Conservation (phyloP, 768 basidiomycete species). For the Trametes villosa region DNA sequence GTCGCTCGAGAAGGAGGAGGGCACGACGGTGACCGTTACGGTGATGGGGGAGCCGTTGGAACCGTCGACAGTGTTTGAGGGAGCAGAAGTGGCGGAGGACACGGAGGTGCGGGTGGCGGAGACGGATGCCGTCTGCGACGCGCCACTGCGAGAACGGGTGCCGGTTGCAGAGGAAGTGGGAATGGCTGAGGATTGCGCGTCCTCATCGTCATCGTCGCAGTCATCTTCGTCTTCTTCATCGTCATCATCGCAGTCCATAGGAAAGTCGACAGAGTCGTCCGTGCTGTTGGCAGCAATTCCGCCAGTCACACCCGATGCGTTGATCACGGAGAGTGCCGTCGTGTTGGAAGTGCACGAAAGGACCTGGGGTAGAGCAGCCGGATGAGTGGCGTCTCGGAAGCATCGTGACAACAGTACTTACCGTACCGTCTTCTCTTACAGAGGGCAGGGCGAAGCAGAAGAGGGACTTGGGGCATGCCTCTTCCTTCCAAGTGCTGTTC, state of each 20-base stretch:
- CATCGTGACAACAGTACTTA: conserved; percentile 33
- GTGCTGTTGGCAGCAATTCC: conserved; percentile 40
- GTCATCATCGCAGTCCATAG: conserved; percentile 18
- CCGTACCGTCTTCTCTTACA: conserved; percentile 47
- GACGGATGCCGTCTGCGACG: conserved; percentile 24
- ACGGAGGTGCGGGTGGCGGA: background rate
- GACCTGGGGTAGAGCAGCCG: conserved; percentile 34
- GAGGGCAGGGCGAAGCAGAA: conserved; percentile 59
- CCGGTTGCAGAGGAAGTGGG: background rate
- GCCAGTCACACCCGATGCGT: conserved; percentile 50
- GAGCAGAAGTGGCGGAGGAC: background rate
- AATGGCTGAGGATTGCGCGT: background rate
- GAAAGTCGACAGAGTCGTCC: conserved; percentile 27
- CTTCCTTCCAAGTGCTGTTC: conserved; percentile 45
- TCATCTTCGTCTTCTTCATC: conserved; percentile 6
- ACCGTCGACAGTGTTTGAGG: no score
- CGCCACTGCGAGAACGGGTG: background rate
- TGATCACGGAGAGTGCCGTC: conserved; percentile 50
- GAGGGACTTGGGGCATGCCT: conserved; percentile 41
- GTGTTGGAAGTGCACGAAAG: conserved; percentile 56
- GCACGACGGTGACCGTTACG: conserved; percentile 25
- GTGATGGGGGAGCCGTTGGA: conserved; percentile 31
- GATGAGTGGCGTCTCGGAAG: background rate
- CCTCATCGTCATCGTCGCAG: background rate
- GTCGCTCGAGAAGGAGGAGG: conserved; percentile 23